phyloP scores from a whole-genome alignment of 1,139 yeast genomes.

The Hyphopichia wangnamkhiaoensis region DNA sequence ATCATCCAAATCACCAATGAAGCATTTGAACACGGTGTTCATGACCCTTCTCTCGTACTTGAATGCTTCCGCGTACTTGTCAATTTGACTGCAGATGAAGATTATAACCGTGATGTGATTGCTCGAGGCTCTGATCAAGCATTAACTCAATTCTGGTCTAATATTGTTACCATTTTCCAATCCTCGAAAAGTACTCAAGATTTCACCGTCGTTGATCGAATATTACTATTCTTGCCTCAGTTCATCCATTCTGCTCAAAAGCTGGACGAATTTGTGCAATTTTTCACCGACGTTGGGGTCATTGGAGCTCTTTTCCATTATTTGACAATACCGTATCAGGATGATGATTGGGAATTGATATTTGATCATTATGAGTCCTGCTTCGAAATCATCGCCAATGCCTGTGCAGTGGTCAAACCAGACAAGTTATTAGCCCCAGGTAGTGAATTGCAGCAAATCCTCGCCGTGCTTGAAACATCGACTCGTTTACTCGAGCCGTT shows the following conservation, averaged over 20 bases:
- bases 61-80: conserved; percentile 31
- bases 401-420: no score
- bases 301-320: background rate
- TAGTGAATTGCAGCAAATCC: no score
- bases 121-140: conserved; percentile 9
- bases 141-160: conserved; percentile 23
- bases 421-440: no score
- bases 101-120: conserved; percentile 28
- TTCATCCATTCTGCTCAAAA: conserved; percentile 33
- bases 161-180: conserved; percentile 5
- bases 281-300: conserved; percentile 15
- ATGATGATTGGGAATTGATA: no score
- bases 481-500: background rate
- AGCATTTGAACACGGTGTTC: background rate
- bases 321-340: no score
- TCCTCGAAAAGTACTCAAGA: background rate
- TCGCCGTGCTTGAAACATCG: background rate
- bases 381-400: no score
- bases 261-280: conserved; percentile 14
- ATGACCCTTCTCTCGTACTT: conserved; percentile 3
- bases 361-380: no score
- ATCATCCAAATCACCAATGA: conserved; percentile 2
- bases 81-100: conserved; percentile 41
- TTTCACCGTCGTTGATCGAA: conserved; percentile 12
- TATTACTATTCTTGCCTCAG: conserved; percentile 32